Evolutionary conservation across 2,329 filamentous ascomycete species (phyloP).

Genomic region (Tolypocladium endophyticum): DNA sequence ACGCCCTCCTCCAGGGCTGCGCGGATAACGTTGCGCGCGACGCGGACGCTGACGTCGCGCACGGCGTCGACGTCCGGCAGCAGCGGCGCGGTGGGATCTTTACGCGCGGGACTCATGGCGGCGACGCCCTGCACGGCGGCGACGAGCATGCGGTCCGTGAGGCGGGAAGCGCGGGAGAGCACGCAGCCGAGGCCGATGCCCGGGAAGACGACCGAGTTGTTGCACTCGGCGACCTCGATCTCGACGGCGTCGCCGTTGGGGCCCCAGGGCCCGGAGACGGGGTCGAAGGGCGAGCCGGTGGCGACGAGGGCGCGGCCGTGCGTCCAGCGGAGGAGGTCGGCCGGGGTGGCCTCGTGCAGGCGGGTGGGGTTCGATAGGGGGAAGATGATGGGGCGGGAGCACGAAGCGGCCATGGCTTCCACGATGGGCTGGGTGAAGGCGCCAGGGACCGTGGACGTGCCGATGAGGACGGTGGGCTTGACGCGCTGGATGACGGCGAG

Average conservation of each 20-base stretch:
- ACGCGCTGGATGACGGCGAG: slow-evolving; percentile 58
- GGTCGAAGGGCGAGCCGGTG: slow-evolving; percentile 72
- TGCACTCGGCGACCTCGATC: slow-evolving; percentile 63
- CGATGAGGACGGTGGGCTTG: slow-evolving; percentile 72
- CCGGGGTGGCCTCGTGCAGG: slow-evolving; percentile 71
- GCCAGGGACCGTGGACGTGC: slow-evolving; percentile 69
- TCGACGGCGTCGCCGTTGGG: slow-evolving; percentile 29
- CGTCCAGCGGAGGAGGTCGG: slow-evolving; percentile 70
- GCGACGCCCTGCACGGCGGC: slow-evolving; percentile 68
- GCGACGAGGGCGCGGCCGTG: slow-evolving; percentile 67
- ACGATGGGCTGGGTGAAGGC: slow-evolving; percentile 68
- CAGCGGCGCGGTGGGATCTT: slow-evolving; percentile 52
- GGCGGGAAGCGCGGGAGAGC: slow-evolving; percentile 52
- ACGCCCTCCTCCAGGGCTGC: slow-evolving; percentile 60
- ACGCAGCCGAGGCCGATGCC: slow-evolving; percentile 76
- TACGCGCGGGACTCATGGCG: slow-evolving; percentile 57
- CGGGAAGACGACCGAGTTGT: slow-evolving; percentile 78
- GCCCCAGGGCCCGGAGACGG: slow-evolving; percentile 53
- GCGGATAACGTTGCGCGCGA: slow-evolving; percentile 65
- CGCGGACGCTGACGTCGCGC: slow-evolving; percentile 63
- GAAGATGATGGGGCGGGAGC: slow-evolving; percentile 64
- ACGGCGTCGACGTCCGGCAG: slow-evolving; percentile 69
- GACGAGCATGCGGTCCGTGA: slow-evolving; percentile 73
- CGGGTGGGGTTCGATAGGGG: slow-evolving; percentile 79
- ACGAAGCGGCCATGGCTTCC: slow-evolving; percentile 63